Evolutionary conservation across 2,329 filamentous ascomycete species (phyloP).

Genomic region (Colletotrichum karsti): DNA sequence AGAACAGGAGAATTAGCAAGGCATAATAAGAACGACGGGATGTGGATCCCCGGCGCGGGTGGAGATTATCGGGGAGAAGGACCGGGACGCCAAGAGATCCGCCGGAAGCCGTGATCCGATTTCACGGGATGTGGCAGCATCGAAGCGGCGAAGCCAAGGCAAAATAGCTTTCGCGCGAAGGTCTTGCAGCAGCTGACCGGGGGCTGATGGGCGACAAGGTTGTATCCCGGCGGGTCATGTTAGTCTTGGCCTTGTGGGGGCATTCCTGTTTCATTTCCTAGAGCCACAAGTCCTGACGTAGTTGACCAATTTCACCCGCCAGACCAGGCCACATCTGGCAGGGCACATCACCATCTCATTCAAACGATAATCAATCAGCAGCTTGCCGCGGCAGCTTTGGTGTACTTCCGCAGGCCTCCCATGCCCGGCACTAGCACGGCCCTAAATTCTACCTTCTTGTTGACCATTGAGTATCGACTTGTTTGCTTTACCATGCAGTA

Average conservation of each 20-base stretch:
- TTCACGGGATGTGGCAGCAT: conserved; percentile 5
- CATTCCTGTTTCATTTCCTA: conserved; percentile 23
- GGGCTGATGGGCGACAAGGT: neutral
- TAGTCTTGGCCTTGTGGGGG: conserved; percentile 25
- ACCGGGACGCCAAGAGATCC: conserved; percentile 10
- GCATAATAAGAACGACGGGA: neutral
- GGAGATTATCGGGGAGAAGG: conserved; percentile 1
- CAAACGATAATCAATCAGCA: neutral
- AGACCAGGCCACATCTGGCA: neutral
- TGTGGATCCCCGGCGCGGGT: conserved; percentile 7
- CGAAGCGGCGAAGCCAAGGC: neutral
- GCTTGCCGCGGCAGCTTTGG: neutral
- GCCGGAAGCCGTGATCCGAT: conserved; percentile 1
- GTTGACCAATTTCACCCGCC: conserved; percentile 7
- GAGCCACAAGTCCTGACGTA: conserved; percentile 26
- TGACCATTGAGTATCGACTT: neutral
- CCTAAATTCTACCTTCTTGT: neutral
- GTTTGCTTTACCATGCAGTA: neutral
- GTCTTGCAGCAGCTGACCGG: neutral
- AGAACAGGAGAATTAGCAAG: neutral
- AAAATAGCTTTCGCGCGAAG: neutral
- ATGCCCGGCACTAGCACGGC: neutral
- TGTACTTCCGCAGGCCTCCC: neutral
- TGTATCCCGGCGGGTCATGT: neutral
- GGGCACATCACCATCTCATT: neutral